phyloP scores from a whole-genome alignment of 2,329 filamentous ascomycete genomes.

The Epichloe brachyelytri region DNA sequence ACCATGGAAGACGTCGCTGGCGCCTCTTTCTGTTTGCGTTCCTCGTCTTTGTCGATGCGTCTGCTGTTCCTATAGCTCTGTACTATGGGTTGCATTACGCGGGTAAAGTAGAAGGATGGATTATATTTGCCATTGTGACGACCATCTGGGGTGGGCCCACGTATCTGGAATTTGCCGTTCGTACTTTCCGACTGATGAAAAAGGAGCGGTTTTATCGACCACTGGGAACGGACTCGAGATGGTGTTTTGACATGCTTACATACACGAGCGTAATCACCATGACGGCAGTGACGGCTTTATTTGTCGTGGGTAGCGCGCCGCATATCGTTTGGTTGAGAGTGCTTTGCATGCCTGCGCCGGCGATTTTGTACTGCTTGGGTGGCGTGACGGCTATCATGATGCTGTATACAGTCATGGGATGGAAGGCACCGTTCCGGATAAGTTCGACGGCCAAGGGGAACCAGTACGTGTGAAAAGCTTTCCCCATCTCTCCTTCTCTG shows the following conservation, averaged over 20 bases:
- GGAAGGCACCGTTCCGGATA: constrained; percentile 45
- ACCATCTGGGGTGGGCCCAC: constrained; percentile 43
- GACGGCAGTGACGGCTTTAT: constrained; percentile 33
- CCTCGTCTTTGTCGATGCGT: constrained; percentile 32
- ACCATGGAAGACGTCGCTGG: constrained; percentile 25
- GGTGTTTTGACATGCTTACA: constrained; percentile 37
- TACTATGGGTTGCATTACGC: constrained; percentile 37
- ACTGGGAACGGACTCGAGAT: constrained; percentile 30
- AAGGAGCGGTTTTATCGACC: constrained; percentile 37
- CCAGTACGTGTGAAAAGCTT: constrained; percentile 13
- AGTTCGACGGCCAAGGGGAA: constrained; percentile 46
- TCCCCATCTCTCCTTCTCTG: neutral
- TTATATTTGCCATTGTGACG: constrained; percentile 39
- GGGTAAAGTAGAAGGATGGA: constrained; percentile 24
- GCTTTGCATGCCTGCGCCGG: constrained; percentile 36
- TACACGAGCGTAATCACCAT: constrained; percentile 34
- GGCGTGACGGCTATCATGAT: constrained; percentile 26
- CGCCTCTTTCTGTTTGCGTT: constrained; percentile 35
- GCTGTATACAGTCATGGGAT: constrained; percentile 22
- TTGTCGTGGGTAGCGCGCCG: constrained; percentile 38
- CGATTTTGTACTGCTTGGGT: constrained; percentile 36
- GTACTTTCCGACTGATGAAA: constrained; percentile 34
- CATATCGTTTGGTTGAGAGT: constrained; percentile 35
- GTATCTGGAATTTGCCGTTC: constrained; percentile 37
- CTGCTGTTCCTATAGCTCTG: constrained; percentile 33